Conservation (phyloP, 1,284 basidiomycete genomes). For the Cutaneotrichosporon curvatum region DNA sequence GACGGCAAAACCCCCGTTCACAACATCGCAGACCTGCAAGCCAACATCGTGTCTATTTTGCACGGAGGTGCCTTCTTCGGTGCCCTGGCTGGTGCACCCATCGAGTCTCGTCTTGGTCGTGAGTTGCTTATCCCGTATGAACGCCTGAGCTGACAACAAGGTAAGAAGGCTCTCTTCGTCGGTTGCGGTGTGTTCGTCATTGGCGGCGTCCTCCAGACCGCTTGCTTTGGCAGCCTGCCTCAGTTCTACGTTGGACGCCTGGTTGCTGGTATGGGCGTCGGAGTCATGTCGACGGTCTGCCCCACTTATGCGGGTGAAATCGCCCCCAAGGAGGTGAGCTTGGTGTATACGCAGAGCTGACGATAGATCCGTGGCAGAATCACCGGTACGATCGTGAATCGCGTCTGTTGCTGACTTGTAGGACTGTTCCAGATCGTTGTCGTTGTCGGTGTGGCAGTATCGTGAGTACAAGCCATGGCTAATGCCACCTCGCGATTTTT, state of each 20-base stretch:
- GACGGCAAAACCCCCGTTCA: slow-evolving; percentile 40
- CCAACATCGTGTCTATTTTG: slow-evolving; percentile 64
- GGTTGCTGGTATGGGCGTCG: slow-evolving; percentile 61
- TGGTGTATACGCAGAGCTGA: too few relatives aligned
- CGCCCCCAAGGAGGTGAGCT: slow-evolving; percentile 67
- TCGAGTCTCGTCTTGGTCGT: slow-evolving; percentile 32
- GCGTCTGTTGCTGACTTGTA: too few relatives aligned
- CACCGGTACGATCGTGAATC: too few relatives aligned
- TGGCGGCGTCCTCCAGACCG: slow-evolving; percentile 56
- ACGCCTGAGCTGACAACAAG: too few relatives aligned
- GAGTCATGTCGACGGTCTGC: slow-evolving; percentile 51
- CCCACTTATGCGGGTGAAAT: slow-evolving; percentile 74
- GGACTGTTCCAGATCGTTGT: slow-evolving; percentile 77
- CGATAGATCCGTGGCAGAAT: slow-evolving; percentile 58
- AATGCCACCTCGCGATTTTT: not conserved
- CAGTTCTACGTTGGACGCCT: slow-evolving; percentile 54
- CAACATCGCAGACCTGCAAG: slow-evolving; percentile 28
- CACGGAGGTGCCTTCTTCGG: slow-evolving; percentile 65
- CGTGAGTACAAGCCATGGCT: too few relatives aligned
- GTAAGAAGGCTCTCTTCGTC: slow-evolving; percentile 54
- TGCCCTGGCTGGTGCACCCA: slow-evolving; percentile 54
- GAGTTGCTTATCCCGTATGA: too few relatives aligned
- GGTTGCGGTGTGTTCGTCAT: slow-evolving; percentile 59
- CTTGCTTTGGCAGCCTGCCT: slow-evolving; percentile 10
- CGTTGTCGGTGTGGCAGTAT: slow-evolving; percentile 40